These are phyloP conservation scores for Phytophthora sojae DNA, from an alignment of 352 stramenopile genomes.

Conservation along the genomic window DNA sequence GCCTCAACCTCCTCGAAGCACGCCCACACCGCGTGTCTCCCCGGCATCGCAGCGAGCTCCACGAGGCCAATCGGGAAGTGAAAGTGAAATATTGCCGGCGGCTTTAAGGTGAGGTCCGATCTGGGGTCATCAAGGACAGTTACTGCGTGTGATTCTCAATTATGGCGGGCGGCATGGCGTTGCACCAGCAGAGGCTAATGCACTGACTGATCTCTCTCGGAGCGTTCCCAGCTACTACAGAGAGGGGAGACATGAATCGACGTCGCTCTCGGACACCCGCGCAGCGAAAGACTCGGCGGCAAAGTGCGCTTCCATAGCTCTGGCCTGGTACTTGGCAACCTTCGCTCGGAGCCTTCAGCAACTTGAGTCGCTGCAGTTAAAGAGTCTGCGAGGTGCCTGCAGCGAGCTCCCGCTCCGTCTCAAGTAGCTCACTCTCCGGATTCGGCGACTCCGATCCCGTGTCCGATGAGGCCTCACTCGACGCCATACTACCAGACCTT, in stretches of 20 bases:
- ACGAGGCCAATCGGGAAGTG: neutral
- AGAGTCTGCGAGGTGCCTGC: too few relatives aligned
- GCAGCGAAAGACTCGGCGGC: neutral
- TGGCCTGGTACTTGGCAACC: neutral
- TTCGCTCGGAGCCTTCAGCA: neutral
- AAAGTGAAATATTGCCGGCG: neutral
- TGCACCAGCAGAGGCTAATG: neutral
- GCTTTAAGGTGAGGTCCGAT: neutral
- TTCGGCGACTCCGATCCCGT: neutral
- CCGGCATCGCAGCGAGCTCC: neutral
- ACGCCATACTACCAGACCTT: neutral
- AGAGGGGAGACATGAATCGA: neutral
- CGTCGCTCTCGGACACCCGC: neutral
- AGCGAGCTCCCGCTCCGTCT: neutral
- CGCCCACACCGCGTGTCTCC: conserved; percentile 2
- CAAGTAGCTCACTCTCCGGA: neutral
- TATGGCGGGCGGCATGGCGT: neutral
- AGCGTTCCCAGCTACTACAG: neutral
- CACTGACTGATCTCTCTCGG: too few relatives aligned
- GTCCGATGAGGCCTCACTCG: neutral
- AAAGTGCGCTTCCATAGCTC: conserved; percentile 1
- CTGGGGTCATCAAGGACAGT: conserved; percentile 1
- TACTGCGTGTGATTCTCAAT: neutral
- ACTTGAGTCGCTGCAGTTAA: neutral
- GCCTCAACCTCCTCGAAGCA: conserved; percentile 9